Percentiles rank a stretch among this genome's conserved stretches.
Evolutionary conservation across 2,329 filamentous ascomycete species (phyloP).

Genomic region (Fusarium sp.): DNA sequence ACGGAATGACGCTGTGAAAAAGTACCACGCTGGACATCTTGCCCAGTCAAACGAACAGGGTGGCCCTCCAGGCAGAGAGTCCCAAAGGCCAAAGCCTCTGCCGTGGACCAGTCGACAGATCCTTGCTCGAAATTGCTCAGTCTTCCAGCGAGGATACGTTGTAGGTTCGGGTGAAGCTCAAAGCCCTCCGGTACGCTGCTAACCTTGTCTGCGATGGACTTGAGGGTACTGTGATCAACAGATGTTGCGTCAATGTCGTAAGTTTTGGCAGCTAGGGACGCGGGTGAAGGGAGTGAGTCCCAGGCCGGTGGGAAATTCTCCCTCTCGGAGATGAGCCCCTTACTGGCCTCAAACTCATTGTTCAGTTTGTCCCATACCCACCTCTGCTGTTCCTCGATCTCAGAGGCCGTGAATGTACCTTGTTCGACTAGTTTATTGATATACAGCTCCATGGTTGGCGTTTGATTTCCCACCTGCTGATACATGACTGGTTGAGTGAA

Average conservation of each 20-base stretch:
- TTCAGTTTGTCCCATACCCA: too few relatives aligned
- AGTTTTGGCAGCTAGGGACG: too few relatives aligned
- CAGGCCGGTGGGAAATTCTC: too few relatives aligned
- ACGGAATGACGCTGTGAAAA: constrained; percentile 98
- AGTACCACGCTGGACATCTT: constrained; percentile 98
- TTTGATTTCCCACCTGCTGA: constrained; percentile 89
- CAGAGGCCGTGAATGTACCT: constrained; percentile 95
- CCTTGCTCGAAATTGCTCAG: constrained; percentile 75
- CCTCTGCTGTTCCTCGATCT: constrained; percentile 77
- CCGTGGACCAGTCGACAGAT: constrained; percentile 96
- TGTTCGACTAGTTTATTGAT: constrained; percentile 89
- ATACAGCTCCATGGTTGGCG: constrained; percentile 87
- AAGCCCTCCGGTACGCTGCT: constrained; percentile 85
- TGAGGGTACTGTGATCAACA: too few relatives aligned
- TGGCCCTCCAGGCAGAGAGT: constrained; percentile 90
- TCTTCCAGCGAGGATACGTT: constrained; percentile 84
- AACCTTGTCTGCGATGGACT: constrained; percentile 64
- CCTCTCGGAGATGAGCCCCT: too few relatives aligned
- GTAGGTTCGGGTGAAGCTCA: constrained; percentile 90
- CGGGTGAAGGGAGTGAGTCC: too few relatives aligned
- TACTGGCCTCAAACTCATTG: too few relatives aligned
- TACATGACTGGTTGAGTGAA: constrained; percentile 99
- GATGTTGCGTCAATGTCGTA: too few relatives aligned
- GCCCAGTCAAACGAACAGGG: constrained; percentile 95
- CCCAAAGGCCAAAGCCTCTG: constrained; percentile 94